Base-by-base conservation (phyloP, 306 rosid genomes). In the Citrullus colocynthis region DNA sequence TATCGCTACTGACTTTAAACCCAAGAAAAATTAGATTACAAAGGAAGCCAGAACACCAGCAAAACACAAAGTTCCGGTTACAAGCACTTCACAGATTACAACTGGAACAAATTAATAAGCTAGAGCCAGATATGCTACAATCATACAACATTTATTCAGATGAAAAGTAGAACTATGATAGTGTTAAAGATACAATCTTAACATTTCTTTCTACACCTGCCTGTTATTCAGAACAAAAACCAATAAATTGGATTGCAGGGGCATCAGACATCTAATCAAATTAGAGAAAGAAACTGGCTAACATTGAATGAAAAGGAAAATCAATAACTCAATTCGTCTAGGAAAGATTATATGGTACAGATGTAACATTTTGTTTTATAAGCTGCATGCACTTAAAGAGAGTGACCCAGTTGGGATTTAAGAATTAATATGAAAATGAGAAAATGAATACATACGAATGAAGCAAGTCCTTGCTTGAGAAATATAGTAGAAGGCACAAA, bases 401-500 rank as follows among this genome's bases (percentile, higher is more conserved):
- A 79, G 64, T 20, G 37, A 65, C 37, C 7, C 64, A 69, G 56
- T n/a, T 41, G 63, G 76, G 32, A 34, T 42, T 20, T 60, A 76
- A 21, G 9, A 80, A 76, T 36, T 14, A 56, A 49, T 51, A 82
- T 59, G 79, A 69, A 74, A 6, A 63, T 15, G 44, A n/a, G 20
- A 70, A 69, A 42, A 24, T 2, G 55, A 75, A 66, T 30, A 84
- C 99, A 76, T 92, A 95, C 99, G 84, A 95, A 95, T 78, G 97
- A 88, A 82, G 90, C 73, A 77, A 95, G 99, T 39, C 99, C 99
- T 75, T 84, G 91, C 85, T 92, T 92, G 79, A 92, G 86, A 82
- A 95, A 95, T 82, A 88, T 87, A 28, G 93, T 83, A 78, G 97
- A 89, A 28, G 99, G 92, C 79, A 92, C 97, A 87, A 95, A 92